Conservation (phyloP, 108 stramenopile species). For the Skeletonema tropicum region DNA sequence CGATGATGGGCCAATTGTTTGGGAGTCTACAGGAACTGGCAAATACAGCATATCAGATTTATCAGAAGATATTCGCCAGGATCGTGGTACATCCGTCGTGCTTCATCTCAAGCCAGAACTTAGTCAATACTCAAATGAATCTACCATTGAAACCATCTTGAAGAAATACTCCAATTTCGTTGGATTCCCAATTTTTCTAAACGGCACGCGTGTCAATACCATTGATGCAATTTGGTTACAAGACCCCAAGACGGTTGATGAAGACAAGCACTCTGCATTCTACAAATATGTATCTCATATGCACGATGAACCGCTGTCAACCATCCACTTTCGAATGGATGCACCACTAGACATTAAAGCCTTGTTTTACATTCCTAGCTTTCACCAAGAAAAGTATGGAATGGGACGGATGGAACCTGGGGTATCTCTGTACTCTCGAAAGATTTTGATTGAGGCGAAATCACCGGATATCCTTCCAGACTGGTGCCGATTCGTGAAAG, state of each 20-base stretch:
- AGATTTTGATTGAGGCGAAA: slow-evolving; percentile 96
- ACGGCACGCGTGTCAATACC: slow-evolving; percentile 95
- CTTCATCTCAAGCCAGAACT: slow-evolving; percentile 88
- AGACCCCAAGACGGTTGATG: slow-evolving; percentile 87
- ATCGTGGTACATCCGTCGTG: slow-evolving; percentile 88
- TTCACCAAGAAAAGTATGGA: slow-evolving; percentile 98
- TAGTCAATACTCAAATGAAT: slow-evolving; percentile 79
- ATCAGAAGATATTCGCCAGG: slow-evolving; percentile 69
- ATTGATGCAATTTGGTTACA: slow-evolving; percentile 95
- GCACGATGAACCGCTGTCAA: slow-evolving; percentile 83
- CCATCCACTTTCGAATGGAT: slow-evolving; percentile 95
- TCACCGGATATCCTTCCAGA: slow-evolving; percentile 94
- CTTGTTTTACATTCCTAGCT: slow-evolving; percentile 93
- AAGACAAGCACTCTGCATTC: slow-evolving; percentile 93
- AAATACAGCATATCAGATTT: slow-evolving; percentile 78
- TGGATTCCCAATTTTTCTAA: slow-evolving; percentile 95
- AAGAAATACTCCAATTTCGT: slow-evolving; percentile 98
- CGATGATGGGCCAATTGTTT: slow-evolving; percentile 51
- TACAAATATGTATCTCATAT: slow-evolving; percentile 94
- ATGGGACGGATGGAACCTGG: slow-evolving; percentile 98
- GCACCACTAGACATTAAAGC: slow-evolving; percentile 98
- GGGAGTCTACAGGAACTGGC: slow-evolving; percentile 90
- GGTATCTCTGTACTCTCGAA: slow-evolving; percentile 92
- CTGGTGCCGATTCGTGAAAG: slow-evolving; percentile 95
- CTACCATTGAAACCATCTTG: slow-evolving; percentile 84